Evolutionary conservation across 2,329 filamentous ascomycete species (phyloP).

Genomic region (Penicillium thymicola): DNA sequence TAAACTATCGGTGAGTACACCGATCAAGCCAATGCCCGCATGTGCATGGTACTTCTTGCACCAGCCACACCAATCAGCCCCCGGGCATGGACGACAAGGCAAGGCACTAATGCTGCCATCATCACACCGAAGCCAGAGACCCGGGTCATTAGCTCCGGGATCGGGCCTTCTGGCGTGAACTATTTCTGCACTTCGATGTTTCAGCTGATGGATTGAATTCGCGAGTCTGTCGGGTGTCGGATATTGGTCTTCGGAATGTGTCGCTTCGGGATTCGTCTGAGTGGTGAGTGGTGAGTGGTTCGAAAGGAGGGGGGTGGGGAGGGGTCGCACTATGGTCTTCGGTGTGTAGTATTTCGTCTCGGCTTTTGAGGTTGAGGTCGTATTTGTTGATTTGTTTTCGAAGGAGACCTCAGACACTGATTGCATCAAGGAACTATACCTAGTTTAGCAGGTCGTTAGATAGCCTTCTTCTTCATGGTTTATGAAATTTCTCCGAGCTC

Average conservation of each 20-base stretch:
- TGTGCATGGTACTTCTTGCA: background rate
- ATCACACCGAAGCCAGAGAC: slow-evolving; percentile 11
- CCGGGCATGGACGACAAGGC: slow-evolving; percentile 1
- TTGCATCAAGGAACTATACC: background rate
- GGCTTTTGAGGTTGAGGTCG: background rate
- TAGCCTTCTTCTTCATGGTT: background rate
- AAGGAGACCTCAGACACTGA: background rate
- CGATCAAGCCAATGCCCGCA: background rate
- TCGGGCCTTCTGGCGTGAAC: slow-evolving; percentile 7
- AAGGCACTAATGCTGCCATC: slow-evolving; percentile 9
- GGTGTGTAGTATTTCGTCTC: background rate
- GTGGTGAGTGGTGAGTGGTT: background rate
- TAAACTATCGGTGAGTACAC: slow-evolving; percentile 6
- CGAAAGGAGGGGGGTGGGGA: background rate
- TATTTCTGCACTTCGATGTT: slow-evolving; percentile 1
- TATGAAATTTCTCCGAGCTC: background rate
- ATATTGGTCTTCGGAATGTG: background rate
- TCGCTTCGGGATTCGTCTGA: background rate
- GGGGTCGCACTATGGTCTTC: background rate
- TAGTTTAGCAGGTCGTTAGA: background rate
- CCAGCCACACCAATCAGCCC: slow-evolving; percentile 4
- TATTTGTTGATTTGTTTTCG: background rate
- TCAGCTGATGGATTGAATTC: background rate
- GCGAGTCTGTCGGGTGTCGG: background rate
- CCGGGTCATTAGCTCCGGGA: slow-evolving; percentile 5